These are phyloP conservation scores for Fusarium sp. DNA, from an alignment of 2,329 filamentous ascomycete species.

Conservation along the genomic window DNA sequence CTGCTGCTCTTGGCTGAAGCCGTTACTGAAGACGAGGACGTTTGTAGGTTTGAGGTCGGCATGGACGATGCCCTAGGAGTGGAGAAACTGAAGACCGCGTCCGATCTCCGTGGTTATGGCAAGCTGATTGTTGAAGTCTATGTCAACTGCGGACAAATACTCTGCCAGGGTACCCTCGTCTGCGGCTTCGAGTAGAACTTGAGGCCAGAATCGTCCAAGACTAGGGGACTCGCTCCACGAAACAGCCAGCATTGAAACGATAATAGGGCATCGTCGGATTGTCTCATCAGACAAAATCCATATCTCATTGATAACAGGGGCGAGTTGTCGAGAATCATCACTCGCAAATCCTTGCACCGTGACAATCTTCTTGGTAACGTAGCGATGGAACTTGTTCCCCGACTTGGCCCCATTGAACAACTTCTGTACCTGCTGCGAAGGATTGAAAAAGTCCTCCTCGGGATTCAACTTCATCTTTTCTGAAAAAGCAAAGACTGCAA, in stretches of 20 bases:
- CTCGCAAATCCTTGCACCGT: neutral
- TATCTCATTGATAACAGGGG: neutral
- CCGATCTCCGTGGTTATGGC: neutral
- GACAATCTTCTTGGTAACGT: neutral
- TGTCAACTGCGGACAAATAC: neutral
- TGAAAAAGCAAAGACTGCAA: neutral
- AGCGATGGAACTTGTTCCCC: neutral
- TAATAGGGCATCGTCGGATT: neutral
- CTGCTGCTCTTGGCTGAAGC: neutral
- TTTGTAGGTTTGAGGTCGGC: neutral
- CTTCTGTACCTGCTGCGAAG: neutral
- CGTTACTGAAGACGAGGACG: neutral
- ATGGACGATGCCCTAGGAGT: neutral
- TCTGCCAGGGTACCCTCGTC: neutral
- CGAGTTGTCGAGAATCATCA: neutral
- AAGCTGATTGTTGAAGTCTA: neutral
- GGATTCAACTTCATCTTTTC: neutral
- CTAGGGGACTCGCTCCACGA: neutral
- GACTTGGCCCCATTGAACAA: neutral
- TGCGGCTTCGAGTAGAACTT: neutral
- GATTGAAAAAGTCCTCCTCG: neutral
- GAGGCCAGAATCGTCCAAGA: neutral
- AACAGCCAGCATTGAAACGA: neutral
- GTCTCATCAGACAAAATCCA: neutral
- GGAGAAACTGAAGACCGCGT: neutral